Percentiles rank a stretch among this genome's conserved stretches.
phyloP scores from a whole-genome alignment of 2,329 filamentous ascomycete species.

The Chaetomiaceae sp. region DNA sequence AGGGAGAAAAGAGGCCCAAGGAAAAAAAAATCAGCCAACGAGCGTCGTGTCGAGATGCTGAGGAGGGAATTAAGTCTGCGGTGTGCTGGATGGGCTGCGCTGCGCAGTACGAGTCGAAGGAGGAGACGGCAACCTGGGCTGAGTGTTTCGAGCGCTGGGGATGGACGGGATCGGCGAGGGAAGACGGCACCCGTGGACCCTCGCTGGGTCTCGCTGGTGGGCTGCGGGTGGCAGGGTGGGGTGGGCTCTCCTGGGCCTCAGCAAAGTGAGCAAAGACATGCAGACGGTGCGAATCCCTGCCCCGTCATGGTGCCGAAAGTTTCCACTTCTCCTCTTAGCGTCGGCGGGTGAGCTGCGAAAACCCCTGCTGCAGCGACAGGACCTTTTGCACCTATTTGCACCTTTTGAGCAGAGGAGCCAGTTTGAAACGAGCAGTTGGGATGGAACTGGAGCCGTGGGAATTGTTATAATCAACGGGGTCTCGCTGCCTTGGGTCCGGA shows the following conservation, averaged over 20 bases:
- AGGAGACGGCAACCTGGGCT: slow-evolving; percentile 3
- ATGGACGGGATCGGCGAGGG: slow-evolving; percentile 17
- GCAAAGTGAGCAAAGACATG: not conserved
- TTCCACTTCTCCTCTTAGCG: too few species aligned
- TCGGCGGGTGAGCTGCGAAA: not conserved
- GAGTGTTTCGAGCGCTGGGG: slow-evolving; percentile 9
- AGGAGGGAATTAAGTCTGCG: slow-evolving; percentile 17
- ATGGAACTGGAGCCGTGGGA: too few species aligned
- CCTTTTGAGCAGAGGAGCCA: too few species aligned
- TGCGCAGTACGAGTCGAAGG: not conserved
- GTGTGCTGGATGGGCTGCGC: not conserved
- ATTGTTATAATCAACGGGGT: too few species aligned
- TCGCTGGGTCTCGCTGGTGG: not conserved
- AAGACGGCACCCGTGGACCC: slow-evolving; percentile 8
- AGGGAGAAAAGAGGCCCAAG: not conserved
- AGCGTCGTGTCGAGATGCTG: slow-evolving; percentile 13
- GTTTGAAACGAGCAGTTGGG: slow-evolving; percentile 13
- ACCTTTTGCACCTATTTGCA: too few species aligned
- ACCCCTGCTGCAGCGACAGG: not conserved
- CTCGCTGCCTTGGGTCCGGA: too few species aligned
- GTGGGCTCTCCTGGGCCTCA: slow-evolving; percentile 9
- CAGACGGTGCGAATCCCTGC: slow-evolving; percentile 11
- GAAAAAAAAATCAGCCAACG: slow-evolving; percentile 15
- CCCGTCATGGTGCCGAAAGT: slow-evolving; percentile 6
- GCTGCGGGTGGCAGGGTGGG: slow-evolving; percentile 16